Evolutionary conservation across 169 alveolate genomes (phyloP), one percentile per base, ranked within the genome.

Genomic region (Cryptosporidium tyzzeri): DNA sequence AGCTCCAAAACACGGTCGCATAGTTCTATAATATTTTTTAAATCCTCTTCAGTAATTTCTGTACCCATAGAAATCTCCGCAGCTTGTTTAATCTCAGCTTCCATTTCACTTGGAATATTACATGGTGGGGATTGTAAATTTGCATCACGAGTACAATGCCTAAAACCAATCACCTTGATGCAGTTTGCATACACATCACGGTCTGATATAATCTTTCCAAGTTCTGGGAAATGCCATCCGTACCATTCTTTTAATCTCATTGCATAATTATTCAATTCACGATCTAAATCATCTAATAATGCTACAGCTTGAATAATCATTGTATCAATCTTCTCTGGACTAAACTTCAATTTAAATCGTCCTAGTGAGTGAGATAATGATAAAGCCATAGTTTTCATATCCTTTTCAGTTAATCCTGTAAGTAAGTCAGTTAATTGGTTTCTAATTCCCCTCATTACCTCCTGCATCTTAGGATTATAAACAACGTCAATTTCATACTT

Each of bases 151-250:
- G 89, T 96, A 70, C 96, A 94, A 80, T 93, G 93, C 75, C 98
- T 94, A 92, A 93, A 91, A 80, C 99, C 99, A 69, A 97, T 95
- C 23, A 86, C 84, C 62, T 95, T 91, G 41, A 97, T 97, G 68
- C 95, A 95, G 85, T 95, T 95, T 41, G 99, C 98, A 86, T 96
- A 97, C 21, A 97, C 93, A 58, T 94, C 93, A 92, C 96, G 97
- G 86, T 97, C 99, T 31, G 99, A 91, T 80, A 97, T 96, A 53
- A 98, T 97, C 93, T 96, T 97, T n/a, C 97, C 96, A 29, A 98
- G 96, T 93, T 98, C 99, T 37, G 99, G 99, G 96, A 99, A 99
- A 93, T 99, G 99, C 99, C 99, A 99, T 39, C 99, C 99, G 92
- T 98, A 98, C 96, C 96, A 94, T 85, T 96, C 99, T 92, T 97